These are phyloP conservation scores for Themeda triandra DNA, from an alignment of 176 grass and related monocot genomes.

Conservation along the genomic window DNA sequence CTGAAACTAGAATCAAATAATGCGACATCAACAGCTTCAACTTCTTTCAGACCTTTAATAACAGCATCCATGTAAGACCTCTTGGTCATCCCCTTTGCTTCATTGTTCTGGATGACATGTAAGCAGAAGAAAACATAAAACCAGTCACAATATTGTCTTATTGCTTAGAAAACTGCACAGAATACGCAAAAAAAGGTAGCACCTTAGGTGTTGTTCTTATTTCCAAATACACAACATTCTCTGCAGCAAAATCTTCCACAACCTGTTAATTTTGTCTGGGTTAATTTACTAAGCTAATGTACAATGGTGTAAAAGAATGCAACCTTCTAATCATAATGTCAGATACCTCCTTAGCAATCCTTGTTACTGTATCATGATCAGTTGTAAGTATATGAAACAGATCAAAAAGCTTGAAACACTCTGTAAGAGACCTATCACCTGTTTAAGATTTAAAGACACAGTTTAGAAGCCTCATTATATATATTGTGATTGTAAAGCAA, in stretches of 20 bases:
- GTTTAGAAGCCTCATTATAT: not conserved
- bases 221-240: conserved; percentile 95
- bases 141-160: not conserved
- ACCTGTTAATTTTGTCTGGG: conserved; percentile 38
- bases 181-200: not conserved
- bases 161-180: not conserved
- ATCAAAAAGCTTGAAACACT: conserved; percentile 92
- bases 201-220: conserved; percentile 98
- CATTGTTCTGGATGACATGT: conserved; percentile 62
- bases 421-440: conserved; percentile 77
- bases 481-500: not conserved
- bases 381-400: conserved; percentile 84
- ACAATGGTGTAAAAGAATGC: not conserved
- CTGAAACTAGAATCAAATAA: conserved; percentile 44
- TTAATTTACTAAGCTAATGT: conserved; percentile 6
- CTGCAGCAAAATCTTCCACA: conserved; percentile 90
- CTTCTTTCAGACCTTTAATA: conserved; percentile 71
- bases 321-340: not conserved
- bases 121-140: conserved; percentile 7
- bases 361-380: conserved; percentile 86
- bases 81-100: conserved; percentile 97
- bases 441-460: conserved; percentile 21
- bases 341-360: conserved; percentile 84
- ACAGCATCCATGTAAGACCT: conserved; percentile 90
- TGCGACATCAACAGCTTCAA: conserved; percentile 63